Conservation (phyloP, 2,329 filamentous ascomycete species). For the Diaporthe australafricana region DNA sequence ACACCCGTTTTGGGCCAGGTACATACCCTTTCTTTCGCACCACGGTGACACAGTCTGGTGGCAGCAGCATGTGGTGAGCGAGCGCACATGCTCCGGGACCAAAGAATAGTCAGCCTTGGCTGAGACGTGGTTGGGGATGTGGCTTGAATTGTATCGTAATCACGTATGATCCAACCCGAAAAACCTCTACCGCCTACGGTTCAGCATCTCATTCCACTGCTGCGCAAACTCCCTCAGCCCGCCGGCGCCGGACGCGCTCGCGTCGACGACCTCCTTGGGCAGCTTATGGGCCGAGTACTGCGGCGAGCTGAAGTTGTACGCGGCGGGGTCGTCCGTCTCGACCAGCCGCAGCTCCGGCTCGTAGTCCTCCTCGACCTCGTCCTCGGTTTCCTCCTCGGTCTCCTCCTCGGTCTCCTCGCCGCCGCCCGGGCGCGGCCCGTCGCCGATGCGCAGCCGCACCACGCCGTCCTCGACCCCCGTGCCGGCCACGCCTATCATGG, state of each 20-base stretch:
- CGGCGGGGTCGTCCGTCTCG: conserved; percentile 85
- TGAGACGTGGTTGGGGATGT: background rate
- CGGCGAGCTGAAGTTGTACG: conserved; percentile 85
- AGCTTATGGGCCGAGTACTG: conserved; percentile 97
- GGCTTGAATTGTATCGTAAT: background rate
- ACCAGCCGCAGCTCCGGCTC: conserved; percentile 86
- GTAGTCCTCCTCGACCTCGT: conserved; percentile 67
- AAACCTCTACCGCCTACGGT: conserved; percentile 36
- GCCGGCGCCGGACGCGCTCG: conserved; percentile 74
- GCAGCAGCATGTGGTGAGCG: too few relatives aligned
- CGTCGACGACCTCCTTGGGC: conserved; percentile 89
- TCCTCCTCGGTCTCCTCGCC: conserved; percentile 46
- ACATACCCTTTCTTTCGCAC: too few relatives aligned
- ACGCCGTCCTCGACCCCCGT: conserved; percentile 45
- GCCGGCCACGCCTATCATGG: conserved; percentile 62
- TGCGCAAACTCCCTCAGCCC: conserved; percentile 84
- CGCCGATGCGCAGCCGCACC: conserved; percentile 37
- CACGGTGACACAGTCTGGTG: too few relatives aligned
- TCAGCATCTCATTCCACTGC: conserved; percentile 74
- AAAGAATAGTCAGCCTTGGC: background rate
- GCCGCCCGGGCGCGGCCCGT: conserved; percentile 47
- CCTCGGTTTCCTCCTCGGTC: conserved; percentile 50
- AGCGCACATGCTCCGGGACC: too few relatives aligned
- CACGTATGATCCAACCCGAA: background rate
- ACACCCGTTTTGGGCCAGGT: too few relatives aligned